Evolutionary conservation across 306 rosid genomes (phyloP).

Genomic region (Dryas octopetala): DNA sequence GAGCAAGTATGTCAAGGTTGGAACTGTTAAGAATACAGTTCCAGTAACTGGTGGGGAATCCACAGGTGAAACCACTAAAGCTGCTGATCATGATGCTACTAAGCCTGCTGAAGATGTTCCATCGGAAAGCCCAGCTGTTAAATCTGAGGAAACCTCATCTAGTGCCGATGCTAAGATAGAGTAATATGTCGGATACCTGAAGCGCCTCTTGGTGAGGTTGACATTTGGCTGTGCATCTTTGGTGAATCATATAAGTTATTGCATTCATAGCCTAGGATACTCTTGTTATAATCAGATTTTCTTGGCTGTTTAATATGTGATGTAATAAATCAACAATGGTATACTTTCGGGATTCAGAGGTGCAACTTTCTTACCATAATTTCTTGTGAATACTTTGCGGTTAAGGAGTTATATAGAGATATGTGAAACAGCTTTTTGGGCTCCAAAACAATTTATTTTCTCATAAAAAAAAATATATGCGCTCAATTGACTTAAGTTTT

Average conservation of each 20-base stretch:
- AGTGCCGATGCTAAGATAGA: conserved; percentile 42
- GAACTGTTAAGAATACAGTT: conserved; percentile 51
- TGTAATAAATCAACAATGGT: conserved; percentile 30
- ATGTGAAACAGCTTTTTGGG: neutral
- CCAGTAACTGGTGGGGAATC: conserved; percentile 50
- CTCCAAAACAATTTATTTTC: conserved; percentile 5
- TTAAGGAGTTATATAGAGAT: neutral
- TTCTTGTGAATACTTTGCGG: conserved; percentile 15
- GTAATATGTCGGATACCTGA: conserved; percentile 5
- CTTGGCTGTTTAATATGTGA: conserved; percentile 19
- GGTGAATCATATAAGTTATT: conserved; percentile 17
- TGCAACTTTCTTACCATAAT: conserved; percentile 8
- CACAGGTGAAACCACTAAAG: conserved; percentile 43
- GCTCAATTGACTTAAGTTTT: neutral
- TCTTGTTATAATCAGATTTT: conserved; percentile 14
- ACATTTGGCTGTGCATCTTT: conserved; percentile 24
- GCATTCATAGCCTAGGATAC: conserved; percentile 25
- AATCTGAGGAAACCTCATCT: conserved; percentile 48
- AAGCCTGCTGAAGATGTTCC: conserved; percentile 51
- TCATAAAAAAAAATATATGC: neutral
- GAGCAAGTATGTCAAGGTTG: conserved; percentile 88
- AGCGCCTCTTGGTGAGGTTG: conserved; percentile 4
- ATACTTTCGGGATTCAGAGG: conserved; percentile 8
- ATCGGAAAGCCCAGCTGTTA: conserved; percentile 48
- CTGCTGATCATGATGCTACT: conserved; percentile 31